Evolutionary conservation across 352 stramenopile genomes (phyloP), one percentile per base, ranked within the genome.

Genomic region (Halophytophthora batemanensis): DNA sequence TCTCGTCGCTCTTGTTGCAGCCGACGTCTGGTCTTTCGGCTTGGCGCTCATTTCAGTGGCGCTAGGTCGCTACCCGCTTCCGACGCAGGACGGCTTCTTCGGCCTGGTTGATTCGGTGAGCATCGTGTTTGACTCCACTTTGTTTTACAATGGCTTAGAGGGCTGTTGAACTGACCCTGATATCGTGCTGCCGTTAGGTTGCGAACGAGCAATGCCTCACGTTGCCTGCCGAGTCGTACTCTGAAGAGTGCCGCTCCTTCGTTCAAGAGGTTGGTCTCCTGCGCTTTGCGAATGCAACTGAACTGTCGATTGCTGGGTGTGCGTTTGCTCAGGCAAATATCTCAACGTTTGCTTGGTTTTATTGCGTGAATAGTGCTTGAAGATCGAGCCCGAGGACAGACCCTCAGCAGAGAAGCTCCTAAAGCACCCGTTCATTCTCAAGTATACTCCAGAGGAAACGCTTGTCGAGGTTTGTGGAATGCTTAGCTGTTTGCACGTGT

Each of bases 41-140:
- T 61, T 94, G 21, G 80, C 76, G 2, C 47, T 94, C 12, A 73
- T 93, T 34, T 91, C 79, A 22, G 82, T 94, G 31, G 84, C 84
- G 14, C 64, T 94, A 18, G 84, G 84, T 17, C 82, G 69, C n/a
- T 94, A 94, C 43, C 84, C 84, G 21, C 74, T 94, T 56, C 79
- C 84, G 19, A 93, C 80, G 1, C 79, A 94, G 56, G 84, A 94
- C 48, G 84, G 84, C 18, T 94, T 94, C 50, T 94, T 94, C 40
- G 84, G 84, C n/a, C 66, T 94, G 38, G 80, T 94, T 17, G 84
- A 94, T 56, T 91, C 79, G 34, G 84, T 88, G 40, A 47, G 74
- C 58, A 50, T 52, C 22, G 6, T 13, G 34, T 46, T 25, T 35
- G 42, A 7, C 1, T 49, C 41, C 5, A 18, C n/a, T 11, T 22